A percentile compares a stretch with the other conserved stretches of the same genome.
Conservation (phyloP, 2,329 filamentous ascomycete genomes). For the Exutisphaerella laricina region DNA sequence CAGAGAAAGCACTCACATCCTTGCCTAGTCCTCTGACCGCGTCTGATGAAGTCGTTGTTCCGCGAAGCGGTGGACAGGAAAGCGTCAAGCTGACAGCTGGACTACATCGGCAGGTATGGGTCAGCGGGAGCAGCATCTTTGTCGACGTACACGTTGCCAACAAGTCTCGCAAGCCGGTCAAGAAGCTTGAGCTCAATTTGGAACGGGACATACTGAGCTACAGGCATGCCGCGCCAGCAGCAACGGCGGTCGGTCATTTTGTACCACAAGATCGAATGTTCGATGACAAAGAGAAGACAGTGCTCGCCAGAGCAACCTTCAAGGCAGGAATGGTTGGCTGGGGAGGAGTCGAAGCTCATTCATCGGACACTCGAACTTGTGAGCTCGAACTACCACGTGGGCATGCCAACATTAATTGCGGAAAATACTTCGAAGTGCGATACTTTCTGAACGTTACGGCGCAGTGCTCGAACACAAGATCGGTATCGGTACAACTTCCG, state of each 20-base stretch:
- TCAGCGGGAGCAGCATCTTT: slow-evolving; percentile 51
- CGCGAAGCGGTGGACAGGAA: slow-evolving; percentile 39
- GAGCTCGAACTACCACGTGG: slow-evolving; percentile 47
- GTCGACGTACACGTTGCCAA: slow-evolving; percentile 50
- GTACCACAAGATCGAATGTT: slow-evolving; percentile 49
- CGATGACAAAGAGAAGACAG: slow-evolving; percentile 46
- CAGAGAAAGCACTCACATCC: slow-evolving; percentile 51
- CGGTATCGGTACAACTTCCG: slow-evolving; percentile 50
- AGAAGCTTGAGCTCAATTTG: slow-evolving; percentile 47
- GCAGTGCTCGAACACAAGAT: slow-evolving; percentile 43
- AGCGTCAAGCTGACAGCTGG: slow-evolving; percentile 48
- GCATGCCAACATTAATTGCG: slow-evolving; percentile 48
- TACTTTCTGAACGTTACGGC: slow-evolving; percentile 50
- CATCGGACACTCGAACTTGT: slow-evolving; percentile 45
- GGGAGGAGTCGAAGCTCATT: slow-evolving; percentile 44
- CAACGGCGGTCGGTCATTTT: slow-evolving; percentile 45
- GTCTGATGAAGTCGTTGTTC: slow-evolving; percentile 43
- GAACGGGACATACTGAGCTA: slow-evolving; percentile 49
- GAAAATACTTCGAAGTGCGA: slow-evolving; percentile 53
- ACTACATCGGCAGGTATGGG: slow-evolving; percentile 54
- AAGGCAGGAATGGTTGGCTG: slow-evolving; percentile 43
- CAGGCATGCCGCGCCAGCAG: slow-evolving; percentile 46
- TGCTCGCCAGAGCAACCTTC: slow-evolving; percentile 40
- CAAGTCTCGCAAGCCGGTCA: slow-evolving; percentile 45
- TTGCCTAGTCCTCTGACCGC: slow-evolving; percentile 48